Conservation (phyloP, 192 early-diverging fungal genomes). For the Backusella parvicylindrica region DNA sequence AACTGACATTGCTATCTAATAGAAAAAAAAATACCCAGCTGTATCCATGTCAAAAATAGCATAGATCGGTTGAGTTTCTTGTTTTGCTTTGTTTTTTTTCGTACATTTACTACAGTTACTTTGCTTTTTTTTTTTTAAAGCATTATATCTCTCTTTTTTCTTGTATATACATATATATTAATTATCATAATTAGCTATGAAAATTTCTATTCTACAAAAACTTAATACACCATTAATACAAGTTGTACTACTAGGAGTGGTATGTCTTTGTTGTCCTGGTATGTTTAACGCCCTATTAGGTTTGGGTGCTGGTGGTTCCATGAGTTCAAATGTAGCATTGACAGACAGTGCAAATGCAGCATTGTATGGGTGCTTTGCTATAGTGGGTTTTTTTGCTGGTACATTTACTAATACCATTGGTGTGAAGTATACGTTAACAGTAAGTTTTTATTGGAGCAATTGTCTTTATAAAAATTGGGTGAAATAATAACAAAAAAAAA, state of each 20-base stretch:
- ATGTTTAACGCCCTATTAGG: conserved; percentile 68
- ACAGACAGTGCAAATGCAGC: conserved; percentile 26
- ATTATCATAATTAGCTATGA: neutral
- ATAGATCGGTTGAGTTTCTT: too few species aligned
- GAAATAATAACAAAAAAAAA: neutral
- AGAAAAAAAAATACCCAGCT: neutral
- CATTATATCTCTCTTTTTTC: neutral
- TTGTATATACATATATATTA: neutral
- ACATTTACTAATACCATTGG: conserved; percentile 30
- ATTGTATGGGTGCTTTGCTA: conserved; percentile 28
- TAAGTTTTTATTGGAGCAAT: neutral
- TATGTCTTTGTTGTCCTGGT: conserved; percentile 76
- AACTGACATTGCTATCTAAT: neutral
- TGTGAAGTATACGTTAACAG: conserved; percentile 16
- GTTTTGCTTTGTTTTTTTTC: neutral
- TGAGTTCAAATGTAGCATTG: conserved; percentile 27
- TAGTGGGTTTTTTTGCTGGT: conserved; percentile 36
- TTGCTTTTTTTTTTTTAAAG: neutral
- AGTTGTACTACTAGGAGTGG: conserved; percentile 67
- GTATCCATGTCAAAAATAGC: neutral
- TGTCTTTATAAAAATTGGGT: neutral
- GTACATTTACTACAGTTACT: neutral
- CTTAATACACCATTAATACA: conserved; percentile 59
- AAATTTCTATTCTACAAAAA: neutral
- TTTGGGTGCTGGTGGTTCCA: conserved; percentile 33